Base-by-base conservation (phyloP, 164 flowering plant genomes). In the Stephania yunnanensis region DNA sequence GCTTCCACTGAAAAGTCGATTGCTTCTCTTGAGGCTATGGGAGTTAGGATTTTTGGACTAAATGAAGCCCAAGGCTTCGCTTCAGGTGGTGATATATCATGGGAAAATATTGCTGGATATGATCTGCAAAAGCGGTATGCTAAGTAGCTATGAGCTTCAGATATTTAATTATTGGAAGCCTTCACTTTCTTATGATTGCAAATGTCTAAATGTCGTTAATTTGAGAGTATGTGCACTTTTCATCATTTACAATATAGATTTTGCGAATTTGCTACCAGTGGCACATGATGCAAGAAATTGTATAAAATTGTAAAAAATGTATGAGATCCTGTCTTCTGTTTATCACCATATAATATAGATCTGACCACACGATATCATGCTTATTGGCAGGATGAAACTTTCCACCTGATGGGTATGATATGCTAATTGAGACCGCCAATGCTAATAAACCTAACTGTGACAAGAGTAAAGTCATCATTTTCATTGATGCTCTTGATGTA, bases 41-140 rank as follows among this genome's bases (percentile, higher is more conserved):
- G 99, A 50, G 94, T 95, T 73, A 87, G 87, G 81, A 81, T 95
- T 69, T 95, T 87, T 83, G 99, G 97, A 77, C 85, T 91, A 76
- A 81, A 84, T 76, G 87, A 82, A 70, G 77, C 87, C 65, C 79
- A 73, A 72, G 44, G 31, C 46, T 79, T 74, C 77, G 30, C 74
- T 36, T 52, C 82, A 19, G 77, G 72, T 29, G 69, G 63, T 52
- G 88, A 84, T 44, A 85, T 89, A 73, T 86, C 98, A 76, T 95
- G 99, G 99, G 98, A 92, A 44, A 91, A 83, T 73, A 87, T 93
- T 81, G 99, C 99, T 75, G 99, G 99, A 25, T 93, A 95, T 85
- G 87, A 92, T 71, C 80, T 87, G 73, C 99, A 95, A 81, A 95
- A 95, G 72, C 79, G 98, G 99, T 95, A 85, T 71, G 83, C 67